Base-by-base conservation (phyloP, 345 rosid species). In the Passiflora organensis region DNA sequence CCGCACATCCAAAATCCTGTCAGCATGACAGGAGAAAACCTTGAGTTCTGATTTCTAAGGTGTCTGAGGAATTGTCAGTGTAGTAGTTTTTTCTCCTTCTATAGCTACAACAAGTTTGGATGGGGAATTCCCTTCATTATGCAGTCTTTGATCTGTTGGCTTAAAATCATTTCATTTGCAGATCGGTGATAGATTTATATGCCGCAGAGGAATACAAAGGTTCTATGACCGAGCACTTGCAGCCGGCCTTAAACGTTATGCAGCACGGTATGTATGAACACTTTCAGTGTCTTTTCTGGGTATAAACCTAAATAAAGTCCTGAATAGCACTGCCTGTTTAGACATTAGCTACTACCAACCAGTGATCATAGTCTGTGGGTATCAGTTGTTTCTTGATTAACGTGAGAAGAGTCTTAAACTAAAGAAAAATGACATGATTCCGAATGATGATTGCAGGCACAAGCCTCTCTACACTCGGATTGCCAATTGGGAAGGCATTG, bases 111-210 rank as follows among this genome's bases (percentile, higher is more conserved):
- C 34, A 28, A 28, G 3, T 8, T 28, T 28, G 50, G 10, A 18
- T 14, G 11, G 19, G 19, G 25, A 12, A 17, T 46, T 46, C 50
- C 21, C 24, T 20, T 18, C 15, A 11, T 13, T 20, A 19, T 3
- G 25, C 8, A 28, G 3, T 20, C 21, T 17, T 46, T 13, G 43
- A 41, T 41, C 43, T 41, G 9, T 41, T 39, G 5, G 9, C 43
- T 41, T 41, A 37, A 37, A 2, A 2, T 37, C 41, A 8, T 41
- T 51, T 42, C 32, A 53, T 42, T 59, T 63, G 52, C 72, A 75
- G 76, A 48, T 75, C 14, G 62, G 76, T 52, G 79, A 75, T 58
- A 75, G 79, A 66, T 75, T 66, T 50, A 59, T 75, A 32, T 60
- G 56, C 51, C 76, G 79, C 38, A 63, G 57, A 45, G 53, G 53